phyloP scores from a whole-genome alignment of 208 protist genomes.

The Crithidia sp. region DNA sequence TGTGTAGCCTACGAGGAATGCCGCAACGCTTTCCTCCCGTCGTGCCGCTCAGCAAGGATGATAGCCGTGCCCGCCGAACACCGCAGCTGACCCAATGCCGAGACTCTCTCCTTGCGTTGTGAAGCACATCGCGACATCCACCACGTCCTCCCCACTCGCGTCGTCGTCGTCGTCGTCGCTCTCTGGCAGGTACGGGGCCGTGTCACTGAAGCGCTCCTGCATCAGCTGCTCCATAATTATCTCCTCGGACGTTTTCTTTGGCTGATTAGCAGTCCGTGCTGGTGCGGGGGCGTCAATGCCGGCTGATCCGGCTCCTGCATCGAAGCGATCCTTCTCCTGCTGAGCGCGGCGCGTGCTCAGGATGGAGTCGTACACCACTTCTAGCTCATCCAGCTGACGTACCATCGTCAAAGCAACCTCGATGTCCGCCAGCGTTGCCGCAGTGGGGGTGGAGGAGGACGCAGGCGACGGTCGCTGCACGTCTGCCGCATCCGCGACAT shows the following conservation, averaged over 20 bases:
- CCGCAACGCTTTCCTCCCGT: neutral
- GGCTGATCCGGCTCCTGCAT: neutral
- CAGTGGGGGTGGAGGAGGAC: neutral
- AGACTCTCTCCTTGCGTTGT: conserved; percentile 56
- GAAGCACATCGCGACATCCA: conserved; percentile 87
- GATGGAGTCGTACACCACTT: conserved; percentile 60
- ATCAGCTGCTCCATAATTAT: conserved; percentile 64
- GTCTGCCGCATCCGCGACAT: conserved; percentile 6
- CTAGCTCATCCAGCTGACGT: conserved; percentile 63
- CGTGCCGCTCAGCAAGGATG: conserved; percentile 27
- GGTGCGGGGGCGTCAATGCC: neutral
- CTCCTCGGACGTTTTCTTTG: conserved; percentile 49
- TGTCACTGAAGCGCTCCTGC: conserved; percentile 58
- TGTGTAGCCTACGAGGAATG: no score
- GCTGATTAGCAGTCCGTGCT: neutral
- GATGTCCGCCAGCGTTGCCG: conserved; percentile 29
- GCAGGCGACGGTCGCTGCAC: neutral
- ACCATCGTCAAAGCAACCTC: conserved; percentile 51
- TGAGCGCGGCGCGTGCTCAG: conserved; percentile 18
- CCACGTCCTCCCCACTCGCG: neutral
- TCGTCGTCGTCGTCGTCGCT: conserved; percentile 35
- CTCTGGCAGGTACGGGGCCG: conserved; percentile 27
- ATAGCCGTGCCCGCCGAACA: conserved; percentile 84
- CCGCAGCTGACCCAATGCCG: conserved; percentile 62
- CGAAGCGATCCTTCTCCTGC: neutral